Evolutionary conservation across 768 basidiomycete genomes (phyloP).

Genomic region (Termitomyces titanicus): DNA sequence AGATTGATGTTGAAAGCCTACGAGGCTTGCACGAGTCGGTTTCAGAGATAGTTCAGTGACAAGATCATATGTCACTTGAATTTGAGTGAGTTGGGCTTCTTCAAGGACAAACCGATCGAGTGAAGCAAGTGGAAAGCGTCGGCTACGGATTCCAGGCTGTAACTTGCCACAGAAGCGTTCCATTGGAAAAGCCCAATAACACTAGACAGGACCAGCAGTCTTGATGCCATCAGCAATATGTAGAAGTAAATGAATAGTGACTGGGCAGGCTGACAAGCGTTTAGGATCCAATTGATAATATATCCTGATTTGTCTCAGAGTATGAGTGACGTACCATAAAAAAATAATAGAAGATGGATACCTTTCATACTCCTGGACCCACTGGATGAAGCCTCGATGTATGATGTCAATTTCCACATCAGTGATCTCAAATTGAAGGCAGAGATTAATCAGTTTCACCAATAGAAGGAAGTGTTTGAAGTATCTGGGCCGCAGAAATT

Average conservation of each 20-base stretch:
- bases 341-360: neutral
- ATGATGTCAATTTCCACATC: slow-evolving; percentile 16
- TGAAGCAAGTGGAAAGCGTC: slow-evolving; percentile 17
- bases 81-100: slow-evolving; percentile 16
- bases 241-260: slow-evolving; percentile 31
- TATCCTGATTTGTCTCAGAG: slow-evolving; percentile 4
- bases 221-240: slow-evolving; percentile 30
- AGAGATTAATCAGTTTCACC: slow-evolving; percentile 27
- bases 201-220: slow-evolving; percentile 31
- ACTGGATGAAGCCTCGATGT: slow-evolving; percentile 19
- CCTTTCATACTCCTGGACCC: slow-evolving; percentile 28
- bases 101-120: slow-evolving; percentile 9
- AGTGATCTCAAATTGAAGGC: slow-evolving; percentile 28
- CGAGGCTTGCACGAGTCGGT: neutral
- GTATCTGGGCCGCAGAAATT: slow-evolving; percentile 25
- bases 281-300: slow-evolving; percentile 24
- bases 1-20: neutral
- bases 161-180: slow-evolving; percentile 32
- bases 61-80: slow-evolving; percentile 13
- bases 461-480: slow-evolving; percentile 33
- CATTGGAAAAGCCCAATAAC: slow-evolving; percentile 37
- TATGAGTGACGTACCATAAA: neutral
- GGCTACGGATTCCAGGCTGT: slow-evolving; percentile 22
- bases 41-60: slow-evolving; percentile 2
- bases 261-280: slow-evolving; percentile 22